Evolutionary conservation across 1,284 basidiomycete genomes (phyloP), one percentile per base, ranked within the genome.

Genomic region (Ustilago esculenta): DNA sequence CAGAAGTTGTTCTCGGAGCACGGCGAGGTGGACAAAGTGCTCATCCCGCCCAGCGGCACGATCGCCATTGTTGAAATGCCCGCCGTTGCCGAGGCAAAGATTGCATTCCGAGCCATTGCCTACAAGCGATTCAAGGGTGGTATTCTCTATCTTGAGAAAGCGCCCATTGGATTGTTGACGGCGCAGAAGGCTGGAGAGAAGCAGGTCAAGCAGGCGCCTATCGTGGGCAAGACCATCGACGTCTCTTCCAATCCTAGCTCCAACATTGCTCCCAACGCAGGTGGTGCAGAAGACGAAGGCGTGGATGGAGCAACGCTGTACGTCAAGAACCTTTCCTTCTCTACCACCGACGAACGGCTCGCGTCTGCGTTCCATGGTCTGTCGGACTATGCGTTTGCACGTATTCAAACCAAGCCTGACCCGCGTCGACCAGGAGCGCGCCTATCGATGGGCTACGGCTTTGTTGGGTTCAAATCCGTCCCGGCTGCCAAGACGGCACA

Each of bases 371-470:
- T 97, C 79, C 85, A 87, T n/a, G 86, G 88, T 53, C 84, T 98
- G 0, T 88, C 90, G 4, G 90, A 88, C 5, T 97, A 93, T 82
- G 85, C 87, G 0, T 98, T 96, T 79, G 92, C 93, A 6, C 89
- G 92, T 5, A 87, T 98, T 9, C 92, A 97, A 83, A 95, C 89
- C 43, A 97, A 96, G 80, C 88, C 90, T 0, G 91, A 95, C 82
- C 89, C 92, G 0, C 56, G 56, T 27, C 59, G 64, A 20, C 60
- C 65, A 1, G 55, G 51, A 8, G 77, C 71, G 0, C 56, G 52
- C 0, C 84, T 95, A 35, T 92, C 91, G 77, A 94, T 96, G 93
- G 94, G 94, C 0, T 98, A 94, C 81, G 95, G 94, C 0, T 98
- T 98, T 78, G 87, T 96, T 29, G 95, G 94, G 3, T 98, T 98